Evolutionary conservation across 352 stramenopile genomes (phyloP).

Genomic region (Phytophthora lateralis): DNA sequence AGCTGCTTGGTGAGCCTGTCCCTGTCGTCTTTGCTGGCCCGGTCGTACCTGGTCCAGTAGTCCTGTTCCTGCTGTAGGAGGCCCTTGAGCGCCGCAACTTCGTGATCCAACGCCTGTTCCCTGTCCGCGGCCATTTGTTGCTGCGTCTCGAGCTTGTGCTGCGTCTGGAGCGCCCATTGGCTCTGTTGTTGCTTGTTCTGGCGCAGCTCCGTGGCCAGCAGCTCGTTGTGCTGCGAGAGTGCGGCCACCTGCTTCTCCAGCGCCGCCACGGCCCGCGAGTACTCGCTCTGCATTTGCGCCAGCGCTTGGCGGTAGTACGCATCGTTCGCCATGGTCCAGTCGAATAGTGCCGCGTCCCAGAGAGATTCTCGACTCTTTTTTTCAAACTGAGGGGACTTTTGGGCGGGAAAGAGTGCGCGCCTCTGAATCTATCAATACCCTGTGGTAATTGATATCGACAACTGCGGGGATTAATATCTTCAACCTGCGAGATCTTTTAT

Average conservation of each 20-base stretch:
- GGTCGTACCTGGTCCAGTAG: slow-evolving; percentile 44
- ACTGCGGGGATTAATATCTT: not conserved
- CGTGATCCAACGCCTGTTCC: slow-evolving; percentile 34
- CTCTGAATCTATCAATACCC: slow-evolving; percentile 1
- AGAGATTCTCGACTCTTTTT: not conserved
- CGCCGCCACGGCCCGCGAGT: slow-evolving; percentile 48
- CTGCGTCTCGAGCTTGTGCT: slow-evolving; percentile 28
- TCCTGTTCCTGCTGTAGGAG: slow-evolving; percentile 57
- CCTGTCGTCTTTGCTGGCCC: slow-evolving; percentile 30
- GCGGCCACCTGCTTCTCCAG: slow-evolving; percentile 61
- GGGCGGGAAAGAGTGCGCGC: slow-evolving; percentile 18
- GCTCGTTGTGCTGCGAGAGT: slow-evolving; percentile 57
- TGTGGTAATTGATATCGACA: not conserved
- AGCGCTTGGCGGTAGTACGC: slow-evolving; percentile 58
- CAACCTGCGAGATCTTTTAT: slow-evolving; percentile 10
- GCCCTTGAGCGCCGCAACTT: slow-evolving; percentile 45
- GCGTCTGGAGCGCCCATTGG: slow-evolving; percentile 6
- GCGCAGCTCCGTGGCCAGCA: slow-evolving; percentile 39
- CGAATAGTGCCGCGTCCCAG: slow-evolving; percentile 24
- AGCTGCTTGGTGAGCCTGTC: slow-evolving; percentile 41
- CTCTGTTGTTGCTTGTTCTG: slow-evolving; percentile 19
- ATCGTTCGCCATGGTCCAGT: slow-evolving; percentile 23
- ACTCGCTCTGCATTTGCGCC: slow-evolving; percentile 69
- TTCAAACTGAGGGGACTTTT: slow-evolving; percentile 11
- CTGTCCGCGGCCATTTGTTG: slow-evolving; percentile 1